Evolutionary conservation across 257 asterid species (phyloP), one percentile per base, ranked within the genome.

Genomic region (Fraxinus quadrangulata): DNA sequence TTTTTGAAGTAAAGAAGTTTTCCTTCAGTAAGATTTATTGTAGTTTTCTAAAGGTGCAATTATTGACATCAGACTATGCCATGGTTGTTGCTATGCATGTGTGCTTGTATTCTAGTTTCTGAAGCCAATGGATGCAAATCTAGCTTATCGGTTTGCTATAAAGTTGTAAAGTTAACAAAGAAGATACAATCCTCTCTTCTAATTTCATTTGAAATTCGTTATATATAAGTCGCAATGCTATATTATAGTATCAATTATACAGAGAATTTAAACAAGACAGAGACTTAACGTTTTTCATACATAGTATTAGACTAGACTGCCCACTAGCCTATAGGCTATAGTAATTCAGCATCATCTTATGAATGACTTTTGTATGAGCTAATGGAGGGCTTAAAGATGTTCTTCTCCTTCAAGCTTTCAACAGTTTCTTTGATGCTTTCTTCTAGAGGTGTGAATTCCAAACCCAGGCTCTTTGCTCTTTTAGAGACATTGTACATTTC

Each of bases 351-450:
- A 56, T 56, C 66, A n/a, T 56, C 61, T 56, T 21, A 56, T 56
- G 67, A 56, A 56, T 19, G 67, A 21, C 28, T 56, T 56, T 56
- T 11, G 8, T 3, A 56, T 56, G 26, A 24, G 67, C 3, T 56
- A 56, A 19, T n/a, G 11, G 81, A 0, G 19, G 81, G 76, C 14
- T 77, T 77, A 71, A 82, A 84, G 12, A 86, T 47, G 10, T 72
- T 74, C 81, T 80, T 84, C 85, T 80, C 88, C 68, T 76, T 81
- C 86, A 80, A 81, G 86, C 88, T 82, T 72, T 84, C 88, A 69
- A 86, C 86, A 65, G 90, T 84, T 80, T 84, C 90, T 76, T 82
- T 82, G 82, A 86, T 73, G 67, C 90, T 83, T 70, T 78, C 85
- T 80, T 82, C 78, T 17, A 84, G 88, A 17, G 85, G 69, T 33